Percentiles rank a stretch among this genome's conserved stretches.
These are phyloP conservation scores for Ricinus communis DNA, from an alignment of 345 rosid species.

Conservation along the genomic window DNA sequence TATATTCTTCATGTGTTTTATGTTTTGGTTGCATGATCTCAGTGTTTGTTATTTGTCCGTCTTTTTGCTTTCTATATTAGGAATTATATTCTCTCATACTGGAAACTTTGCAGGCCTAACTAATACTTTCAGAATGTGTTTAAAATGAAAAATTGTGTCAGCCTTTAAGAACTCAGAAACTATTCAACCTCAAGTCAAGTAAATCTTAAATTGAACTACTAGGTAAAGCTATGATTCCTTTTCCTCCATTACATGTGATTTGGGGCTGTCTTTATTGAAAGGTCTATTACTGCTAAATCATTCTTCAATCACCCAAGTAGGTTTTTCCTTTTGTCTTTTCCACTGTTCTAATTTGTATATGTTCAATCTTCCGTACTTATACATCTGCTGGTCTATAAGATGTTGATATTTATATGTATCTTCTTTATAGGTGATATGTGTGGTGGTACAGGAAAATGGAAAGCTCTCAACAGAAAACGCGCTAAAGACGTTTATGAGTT, in stretches of 20 bases:
- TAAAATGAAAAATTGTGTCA: background rate
- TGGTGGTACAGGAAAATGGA: conserved; percentile 99
- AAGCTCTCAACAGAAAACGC: conserved; percentile 90
- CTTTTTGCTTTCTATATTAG: background rate
- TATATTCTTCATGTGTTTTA: background rate
- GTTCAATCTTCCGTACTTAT: background rate
- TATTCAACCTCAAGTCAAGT: background rate
- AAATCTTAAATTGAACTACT: background rate
- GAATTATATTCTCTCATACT: background rate
- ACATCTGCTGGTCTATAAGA: background rate
- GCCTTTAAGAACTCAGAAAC: background rate
- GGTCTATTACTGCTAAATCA: background rate
- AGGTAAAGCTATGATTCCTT: background rate
- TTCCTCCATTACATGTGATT: background rate
- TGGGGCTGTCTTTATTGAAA: background rate
- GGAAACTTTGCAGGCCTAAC: background rate
- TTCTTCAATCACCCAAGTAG: background rate
- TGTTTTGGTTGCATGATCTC: background rate
- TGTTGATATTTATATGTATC: conserved; percentile 16
- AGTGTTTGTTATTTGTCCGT: background rate
- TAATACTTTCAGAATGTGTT: background rate
- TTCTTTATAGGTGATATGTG: conserved; percentile 90
- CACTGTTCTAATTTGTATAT: conserved; percentile 4
- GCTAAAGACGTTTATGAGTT: conserved; percentile 97
- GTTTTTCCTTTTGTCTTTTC: background rate